Evolutionary conservation across 192 early-diverging fungal genomes (phyloP).

Genomic region (Phlyctochytrium planicorne): DNA sequence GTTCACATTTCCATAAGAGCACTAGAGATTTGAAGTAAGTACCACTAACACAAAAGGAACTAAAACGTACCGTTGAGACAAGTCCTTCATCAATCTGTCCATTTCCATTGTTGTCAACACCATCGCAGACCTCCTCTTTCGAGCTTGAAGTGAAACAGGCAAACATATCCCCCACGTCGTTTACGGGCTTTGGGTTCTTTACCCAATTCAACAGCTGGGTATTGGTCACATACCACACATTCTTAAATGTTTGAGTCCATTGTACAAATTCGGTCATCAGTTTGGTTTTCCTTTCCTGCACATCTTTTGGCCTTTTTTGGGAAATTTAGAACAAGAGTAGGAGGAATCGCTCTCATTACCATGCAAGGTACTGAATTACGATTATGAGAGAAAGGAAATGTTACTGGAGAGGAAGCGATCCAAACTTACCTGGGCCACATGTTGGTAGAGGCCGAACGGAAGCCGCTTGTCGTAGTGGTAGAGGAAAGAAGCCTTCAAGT

Average conservation of each 20-base stretch:
- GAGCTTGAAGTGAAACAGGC: no score
- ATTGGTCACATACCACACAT: conserved; percentile 37
- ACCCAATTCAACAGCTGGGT: conserved; percentile 41
- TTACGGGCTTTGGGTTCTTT: neutral
- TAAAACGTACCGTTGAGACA: neutral
- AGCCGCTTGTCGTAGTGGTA: conserved; percentile 30
- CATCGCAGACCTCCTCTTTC: conserved; percentile 40
- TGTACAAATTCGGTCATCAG: conserved; percentile 19
- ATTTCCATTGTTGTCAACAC: conserved; percentile 37
- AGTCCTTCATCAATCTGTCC: conserved; percentile 30
- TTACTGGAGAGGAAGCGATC: no score
- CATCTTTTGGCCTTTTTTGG: conserved; percentile 3
- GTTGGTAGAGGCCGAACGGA: conserved; percentile 38
- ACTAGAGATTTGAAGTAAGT: conserved; percentile 14
- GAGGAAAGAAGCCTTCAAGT: conserved; percentile 28
- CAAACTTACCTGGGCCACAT: conserved; percentile 33
- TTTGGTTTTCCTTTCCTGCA: conserved; percentile 2
- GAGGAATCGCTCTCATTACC: neutral
- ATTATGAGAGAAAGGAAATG: neutral
- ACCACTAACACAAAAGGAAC: conserved; percentile 1
- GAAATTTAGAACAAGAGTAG: no score
- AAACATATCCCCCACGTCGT: neutral
- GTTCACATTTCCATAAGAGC: conserved; percentile 18
- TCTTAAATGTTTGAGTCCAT: conserved; percentile 24
- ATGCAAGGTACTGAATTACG: neutral